Base-by-base conservation (phyloP, 768 basidiomycete species). In the Stropharia rugosoannulata region DNA sequence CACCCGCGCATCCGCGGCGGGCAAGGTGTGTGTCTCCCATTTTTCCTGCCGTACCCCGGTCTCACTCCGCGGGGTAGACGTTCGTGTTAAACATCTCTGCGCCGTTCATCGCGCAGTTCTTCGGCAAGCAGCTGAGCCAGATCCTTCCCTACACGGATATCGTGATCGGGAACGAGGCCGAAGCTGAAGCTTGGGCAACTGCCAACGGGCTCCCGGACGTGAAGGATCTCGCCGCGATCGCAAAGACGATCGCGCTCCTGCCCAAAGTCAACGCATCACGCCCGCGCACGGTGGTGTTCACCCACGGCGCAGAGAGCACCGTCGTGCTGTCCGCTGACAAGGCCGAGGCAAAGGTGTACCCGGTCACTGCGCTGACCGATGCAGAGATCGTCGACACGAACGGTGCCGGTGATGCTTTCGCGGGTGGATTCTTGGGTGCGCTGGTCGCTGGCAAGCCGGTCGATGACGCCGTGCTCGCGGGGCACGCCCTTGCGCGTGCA, bases 351-450 rank as follows among this genome's bases (percentile, higher is more conserved):
- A 84, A 85, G 73, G 64, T 75, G 13, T 88, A 76, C 70, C 55
- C 75, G 3, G 92, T 96, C 49, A 67, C 75, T 50, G 73, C 79
- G 38, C 74, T 96, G 56, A 62, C 66, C 44, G 78, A 80, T 51
- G 80, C 76, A 39, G 64, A 86, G 70, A 95, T 97, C 61, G 88
- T 97, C 56, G 97, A 99, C 70, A 98, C 97, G 46, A 99, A 99
- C 72, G 97, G 93, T 49, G 97, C 97, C 18, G 97, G 97, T 41
- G 96, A 99, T 69, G 93, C 93, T 41, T 98, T 99, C 64, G 94
- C 95, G 25, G 97, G 96, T 55, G 97, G 92, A 38, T 95, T 98
- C 82, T 73, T 98, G 51, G 97, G 93, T 49, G 95, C 89, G 1
- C 78, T 83, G 54, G 86, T 92, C 49, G 70, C 81, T 36, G 95